Evolutionary conservation across 176 grass and related monocot genomes (phyloP), one percentile per base, ranked within the genome.

Genomic region (Themeda triandra): DNA sequence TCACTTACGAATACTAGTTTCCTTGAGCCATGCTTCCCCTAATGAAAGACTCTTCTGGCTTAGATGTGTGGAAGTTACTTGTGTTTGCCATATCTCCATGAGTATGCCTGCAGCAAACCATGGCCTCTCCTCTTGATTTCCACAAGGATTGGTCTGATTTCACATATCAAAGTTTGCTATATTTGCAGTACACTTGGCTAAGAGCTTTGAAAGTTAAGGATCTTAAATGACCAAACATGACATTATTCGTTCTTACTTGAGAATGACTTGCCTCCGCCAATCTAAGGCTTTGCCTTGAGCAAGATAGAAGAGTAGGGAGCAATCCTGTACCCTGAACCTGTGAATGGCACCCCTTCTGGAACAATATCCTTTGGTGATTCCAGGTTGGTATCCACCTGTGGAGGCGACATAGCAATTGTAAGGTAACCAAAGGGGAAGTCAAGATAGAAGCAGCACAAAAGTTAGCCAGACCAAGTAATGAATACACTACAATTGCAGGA

Each of bases 341-440:
- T 46, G 77, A 99, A 88, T 56, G 64, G 79, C 48, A 17, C 76
- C 10, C 97, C 93, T 70, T 92, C 88, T 46, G 82, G 83, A 78
- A 89, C 69, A 83, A 96, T 84, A 89, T 99, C 93, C 42, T 85
- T 89, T 12, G 92, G 97, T 69, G 97, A 86, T 92, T 88, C 92
- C 80, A 96, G 64, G 86, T 94, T 99, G 79, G 93, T 96, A 78
- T 99, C 97, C 63, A 96, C 86, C 97, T 98, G 87, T 23, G 80
- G 39, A 66, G 39, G 46, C 18, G 3, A 73, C 29, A 45, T 60
- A 84, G 10, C 31, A 83, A 65, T 9, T 39, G 71, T 86, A 79
- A 49, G 68, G 32, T 69, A 63, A 45, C 23, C 40, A 66, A 62
- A 78, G 65, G 17, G 23, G 8, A 41, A 46, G 49, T 33, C 2